phyloP scores from a whole-genome alignment of 2,329 filamentous ascomycete species.

The Aspergillus sp. region DNA sequence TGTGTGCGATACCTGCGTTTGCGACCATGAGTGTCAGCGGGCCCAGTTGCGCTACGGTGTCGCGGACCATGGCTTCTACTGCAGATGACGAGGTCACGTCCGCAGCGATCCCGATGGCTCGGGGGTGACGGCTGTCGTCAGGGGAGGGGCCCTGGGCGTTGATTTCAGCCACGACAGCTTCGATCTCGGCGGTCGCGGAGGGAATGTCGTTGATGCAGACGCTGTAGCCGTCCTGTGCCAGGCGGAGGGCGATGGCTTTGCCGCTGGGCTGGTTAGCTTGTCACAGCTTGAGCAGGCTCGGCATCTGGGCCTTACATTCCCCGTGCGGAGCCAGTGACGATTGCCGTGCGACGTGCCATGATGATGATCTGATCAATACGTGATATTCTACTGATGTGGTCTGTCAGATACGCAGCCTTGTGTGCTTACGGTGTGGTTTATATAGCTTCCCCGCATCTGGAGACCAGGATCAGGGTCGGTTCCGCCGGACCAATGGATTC shows the following conservation, averaged over 20 bases:
- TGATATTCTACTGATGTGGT: no score
- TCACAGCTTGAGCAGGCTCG: no score
- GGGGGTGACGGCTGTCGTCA: background rate
- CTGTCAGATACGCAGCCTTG: no score
- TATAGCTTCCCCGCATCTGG: background rate
- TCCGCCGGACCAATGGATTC: background rate
- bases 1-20: constrained; percentile 61
- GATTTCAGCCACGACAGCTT: constrained; percentile 40
- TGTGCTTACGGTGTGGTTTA: no score
- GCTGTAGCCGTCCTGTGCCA: constrained; percentile 64
- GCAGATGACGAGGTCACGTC: constrained; percentile 59
- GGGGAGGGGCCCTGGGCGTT: constrained; percentile 6
- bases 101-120: constrained; percentile 53
- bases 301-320: constrained; percentile 34
- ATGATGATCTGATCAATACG: no score
- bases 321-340: constrained; percentile 40
- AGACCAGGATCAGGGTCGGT: background rate
- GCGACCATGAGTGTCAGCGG: constrained; percentile 53
- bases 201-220: constrained; percentile 64
- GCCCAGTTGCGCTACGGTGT: constrained; percentile 53
- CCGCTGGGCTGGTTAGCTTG: constrained; percentile 12
- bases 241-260: constrained; percentile 52
- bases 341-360: constrained; percentile 27
- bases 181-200: constrained; percentile 51
- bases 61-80: constrained; percentile 53